phyloP scores from a whole-genome alignment of 495 filamentous ascomycete genomes.

The Hypomontagnella submonticulosa region DNA sequence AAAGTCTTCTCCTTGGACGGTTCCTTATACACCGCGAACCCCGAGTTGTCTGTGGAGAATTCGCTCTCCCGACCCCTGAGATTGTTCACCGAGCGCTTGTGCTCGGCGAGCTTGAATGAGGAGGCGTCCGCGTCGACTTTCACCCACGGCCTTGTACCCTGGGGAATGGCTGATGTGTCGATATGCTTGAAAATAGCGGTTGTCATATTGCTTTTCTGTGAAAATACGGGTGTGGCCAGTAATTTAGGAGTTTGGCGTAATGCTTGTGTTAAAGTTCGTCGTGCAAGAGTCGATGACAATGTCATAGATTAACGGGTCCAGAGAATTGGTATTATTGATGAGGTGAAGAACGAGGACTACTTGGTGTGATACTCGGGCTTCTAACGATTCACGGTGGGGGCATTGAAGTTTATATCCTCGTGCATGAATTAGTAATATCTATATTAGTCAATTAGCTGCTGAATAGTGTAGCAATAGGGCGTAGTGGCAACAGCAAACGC shows the following conservation, averaged over 20 bases:
- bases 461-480: not conserved
- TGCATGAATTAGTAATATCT: conserved; percentile 12
- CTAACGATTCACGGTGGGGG: not conserved
- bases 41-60: conserved; percentile 54
- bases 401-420: conserved; percentile 7
- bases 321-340: not conserved
- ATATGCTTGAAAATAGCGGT: conserved; percentile 47
- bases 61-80: conserved; percentile 42
- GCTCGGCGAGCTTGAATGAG: conserved; percentile 44
- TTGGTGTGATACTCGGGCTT: too few species aligned
- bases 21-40: conserved; percentile 53
- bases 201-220: conserved; percentile 41
- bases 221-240: not conserved
- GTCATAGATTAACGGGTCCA: conserved; percentile 18
- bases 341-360: too few species aligned
- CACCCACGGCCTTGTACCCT: conserved; percentile 50
- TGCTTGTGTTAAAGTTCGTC: conserved; percentile 25
- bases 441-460: conserved; percentile 3
- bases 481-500: conserved; percentile 21
- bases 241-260: conserved; percentile 8
- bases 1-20: conserved; percentile 65
- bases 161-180: conserved; percentile 38
- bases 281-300: conserved; percentile 17
- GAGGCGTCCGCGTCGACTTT: conserved; percentile 53
- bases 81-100: conserved; percentile 48